Conservation (phyloP, 2,329 filamentous ascomycete species). For the Colletotrichum tanaceti region DNA sequence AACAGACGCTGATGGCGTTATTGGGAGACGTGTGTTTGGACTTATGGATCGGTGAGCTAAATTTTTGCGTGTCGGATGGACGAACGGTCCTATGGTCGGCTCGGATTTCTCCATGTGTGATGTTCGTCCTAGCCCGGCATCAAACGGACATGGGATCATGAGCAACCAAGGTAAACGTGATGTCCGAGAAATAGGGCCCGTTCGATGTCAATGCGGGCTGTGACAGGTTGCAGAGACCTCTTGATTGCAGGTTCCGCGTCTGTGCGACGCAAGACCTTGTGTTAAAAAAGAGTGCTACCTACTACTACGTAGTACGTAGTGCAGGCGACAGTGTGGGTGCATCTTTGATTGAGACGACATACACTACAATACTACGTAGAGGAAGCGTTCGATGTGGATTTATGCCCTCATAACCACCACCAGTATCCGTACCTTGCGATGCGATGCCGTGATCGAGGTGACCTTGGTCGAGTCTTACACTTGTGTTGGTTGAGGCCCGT, state of each 20-base stretch:
- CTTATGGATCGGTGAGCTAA: too few species aligned
- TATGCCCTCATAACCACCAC: neutral
- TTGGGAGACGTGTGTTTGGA: neutral
- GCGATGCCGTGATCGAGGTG: constrained; percentile 8
- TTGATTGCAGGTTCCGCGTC: neutral
- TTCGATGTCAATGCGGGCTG: neutral
- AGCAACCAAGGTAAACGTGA: neutral
- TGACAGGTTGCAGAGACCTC: neutral
- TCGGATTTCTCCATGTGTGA: neutral
- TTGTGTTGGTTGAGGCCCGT: constrained; percentile 1
- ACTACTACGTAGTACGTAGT: too few species aligned
- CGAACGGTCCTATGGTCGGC: neutral
- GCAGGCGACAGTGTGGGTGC: neutral
- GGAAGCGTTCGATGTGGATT: constrained; percentile 5
- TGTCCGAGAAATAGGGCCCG: neutral
- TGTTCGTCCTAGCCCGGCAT: neutral
- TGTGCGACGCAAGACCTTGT: neutral
- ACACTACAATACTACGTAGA: too few species aligned
- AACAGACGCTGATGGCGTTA: constrained; percentile 5
- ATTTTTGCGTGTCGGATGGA: neutral
- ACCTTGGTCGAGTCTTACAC: constrained; percentile 8
- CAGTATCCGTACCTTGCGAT: too few species aligned
- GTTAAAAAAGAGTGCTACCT: too few species aligned
- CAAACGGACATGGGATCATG: neutral
- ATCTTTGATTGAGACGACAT: neutral